A percentile compares a stretch with the other conserved stretches of the same genome.
These are phyloP conservation scores for Aeminium ludgeri DNA, from an alignment of 495 filamentous ascomycete species.

Conservation along the genomic window DNA sequence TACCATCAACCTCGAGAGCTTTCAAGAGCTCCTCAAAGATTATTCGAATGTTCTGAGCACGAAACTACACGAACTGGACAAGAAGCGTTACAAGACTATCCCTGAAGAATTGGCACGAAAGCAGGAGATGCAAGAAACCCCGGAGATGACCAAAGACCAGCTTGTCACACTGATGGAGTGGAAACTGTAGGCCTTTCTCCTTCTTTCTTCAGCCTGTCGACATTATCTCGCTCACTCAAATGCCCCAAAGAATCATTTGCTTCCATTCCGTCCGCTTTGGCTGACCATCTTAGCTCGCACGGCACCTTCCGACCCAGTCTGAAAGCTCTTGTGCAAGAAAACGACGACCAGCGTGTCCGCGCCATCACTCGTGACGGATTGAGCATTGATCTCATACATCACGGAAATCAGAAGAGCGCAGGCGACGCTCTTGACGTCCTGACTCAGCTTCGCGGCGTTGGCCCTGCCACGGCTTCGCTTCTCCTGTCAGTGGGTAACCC, in stretches of 20 bases:
- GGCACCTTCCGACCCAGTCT: conserved; percentile 54
- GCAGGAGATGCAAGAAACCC: conserved; percentile 4
- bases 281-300: conserved; percentile 31
- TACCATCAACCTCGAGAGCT: conserved; percentile 12
- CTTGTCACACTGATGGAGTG: conserved; percentile 42
- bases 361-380: conserved; percentile 34
- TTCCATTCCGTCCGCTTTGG: background rate
- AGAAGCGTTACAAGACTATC: conserved; percentile 17
- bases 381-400: conserved; percentile 24
- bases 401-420: conserved; percentile 10
- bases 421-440: conserved; percentile 31
- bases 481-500: conserved; percentile 46
- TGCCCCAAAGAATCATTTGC: background rate
- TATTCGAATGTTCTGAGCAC: conserved; percentile 16
- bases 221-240: background rate
- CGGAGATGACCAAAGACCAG: conserved; percentile 16
- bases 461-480: conserved; percentile 57
- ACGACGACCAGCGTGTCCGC: conserved; percentile 29
- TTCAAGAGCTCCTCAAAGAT: conserved; percentile 12
- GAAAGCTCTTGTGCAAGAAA: conserved; percentile 46
- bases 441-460: conserved; percentile 44
- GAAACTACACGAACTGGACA: conserved; percentile 17
- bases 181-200: conserved; percentile 50
- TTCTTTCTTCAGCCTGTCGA: background rate
- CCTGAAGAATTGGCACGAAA: conserved; percentile 7